Percentiles rank a stretch among this genome's conserved stretches.
Conservation (phyloP, 768 basidiomycete genomes). For the Boletus tomentosulus region DNA sequence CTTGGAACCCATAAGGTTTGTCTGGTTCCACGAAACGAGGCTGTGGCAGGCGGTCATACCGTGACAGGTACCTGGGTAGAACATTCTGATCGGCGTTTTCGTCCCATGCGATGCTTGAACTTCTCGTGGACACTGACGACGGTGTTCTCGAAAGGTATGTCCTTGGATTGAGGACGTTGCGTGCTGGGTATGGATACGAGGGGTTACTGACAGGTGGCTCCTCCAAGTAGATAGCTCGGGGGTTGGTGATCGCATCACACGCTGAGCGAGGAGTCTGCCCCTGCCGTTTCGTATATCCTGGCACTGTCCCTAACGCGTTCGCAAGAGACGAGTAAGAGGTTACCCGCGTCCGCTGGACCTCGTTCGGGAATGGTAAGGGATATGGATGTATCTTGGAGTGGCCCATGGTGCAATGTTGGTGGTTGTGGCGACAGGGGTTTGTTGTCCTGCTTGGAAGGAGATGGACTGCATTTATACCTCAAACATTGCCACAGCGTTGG, state of each 20-base stretch:
- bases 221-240: constrained; percentile 15
- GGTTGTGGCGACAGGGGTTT: neutral
- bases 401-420: constrained; percentile 15
- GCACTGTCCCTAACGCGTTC: constrained; percentile 18
- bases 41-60: constrained; percentile 21
- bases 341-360: constrained; percentile 11
- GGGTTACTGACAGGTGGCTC: constrained; percentile 16
- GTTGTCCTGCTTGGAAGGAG: neutral
- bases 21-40: constrained; percentile 13
- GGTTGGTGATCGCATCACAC: constrained; percentile 5
- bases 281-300: constrained; percentile 9
- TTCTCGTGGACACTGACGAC: constrained; percentile 4
- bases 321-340: constrained; percentile 25
- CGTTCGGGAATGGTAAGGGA: constrained; percentile 19
- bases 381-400: constrained; percentile 12
- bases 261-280: constrained; percentile 1
- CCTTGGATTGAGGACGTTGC: constrained; percentile 26
- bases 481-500: constrained; percentile 16
- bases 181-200: constrained; percentile 28
- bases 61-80: neutral
- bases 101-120: neutral
- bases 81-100: constrained; percentile 4
- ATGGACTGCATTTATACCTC: constrained; percentile 19
- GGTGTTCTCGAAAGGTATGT: constrained; percentile 13
- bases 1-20: constrained; percentile 7